Conservation (phyloP, 768 basidiomycete species). For the Porpolomopsis calyptriformis region DNA sequence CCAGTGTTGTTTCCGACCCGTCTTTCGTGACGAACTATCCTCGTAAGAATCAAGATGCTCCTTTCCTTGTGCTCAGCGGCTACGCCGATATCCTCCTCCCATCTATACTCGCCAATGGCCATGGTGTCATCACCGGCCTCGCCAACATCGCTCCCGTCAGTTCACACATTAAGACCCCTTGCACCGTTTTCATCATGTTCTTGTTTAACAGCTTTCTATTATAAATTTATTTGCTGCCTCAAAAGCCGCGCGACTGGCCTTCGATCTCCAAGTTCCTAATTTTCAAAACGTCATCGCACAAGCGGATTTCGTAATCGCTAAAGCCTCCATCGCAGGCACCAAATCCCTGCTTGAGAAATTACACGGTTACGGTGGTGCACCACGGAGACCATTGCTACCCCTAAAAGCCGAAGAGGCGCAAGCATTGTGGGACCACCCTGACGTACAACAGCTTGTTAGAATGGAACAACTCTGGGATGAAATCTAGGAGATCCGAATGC, state of each 20-base stretch:
- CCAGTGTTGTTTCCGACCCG: conserved; percentile 49
- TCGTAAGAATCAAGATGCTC: conserved; percentile 51
- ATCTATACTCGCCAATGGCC: conserved; percentile 58
- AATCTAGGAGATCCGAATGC: no score
- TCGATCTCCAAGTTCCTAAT: no score
- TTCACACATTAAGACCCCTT: conserved; percentile 10
- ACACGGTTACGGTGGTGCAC: conserved; percentile 71
- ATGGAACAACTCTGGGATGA: no score
- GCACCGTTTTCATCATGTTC: conserved; percentile 4
- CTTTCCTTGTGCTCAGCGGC: conserved; percentile 81
- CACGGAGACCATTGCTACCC: conserved; percentile 70
- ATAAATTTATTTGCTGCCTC: conserved; percentile 50
- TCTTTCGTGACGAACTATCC: conserved; percentile 51
- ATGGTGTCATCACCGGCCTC: conserved; percentile 87
- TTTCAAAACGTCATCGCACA: conserved; percentile 75
- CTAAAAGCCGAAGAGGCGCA: conserved; percentile 44
- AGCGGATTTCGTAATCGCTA: conserved; percentile 72
- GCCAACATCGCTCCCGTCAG: conserved; percentile 72
- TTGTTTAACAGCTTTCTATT: conserved; percentile 38
- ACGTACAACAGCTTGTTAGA: conserved; percentile 56
- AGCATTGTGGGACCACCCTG: conserved; percentile 61
- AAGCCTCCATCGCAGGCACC: conserved; percentile 70
- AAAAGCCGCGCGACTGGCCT: no score
- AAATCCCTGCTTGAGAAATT: conserved; percentile 67
- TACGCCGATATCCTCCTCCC: conserved; percentile 77